Evolutionary conservation across 495 filamentous ascomycete species (phyloP).

Genomic region (Penicillium parvum): DNA sequence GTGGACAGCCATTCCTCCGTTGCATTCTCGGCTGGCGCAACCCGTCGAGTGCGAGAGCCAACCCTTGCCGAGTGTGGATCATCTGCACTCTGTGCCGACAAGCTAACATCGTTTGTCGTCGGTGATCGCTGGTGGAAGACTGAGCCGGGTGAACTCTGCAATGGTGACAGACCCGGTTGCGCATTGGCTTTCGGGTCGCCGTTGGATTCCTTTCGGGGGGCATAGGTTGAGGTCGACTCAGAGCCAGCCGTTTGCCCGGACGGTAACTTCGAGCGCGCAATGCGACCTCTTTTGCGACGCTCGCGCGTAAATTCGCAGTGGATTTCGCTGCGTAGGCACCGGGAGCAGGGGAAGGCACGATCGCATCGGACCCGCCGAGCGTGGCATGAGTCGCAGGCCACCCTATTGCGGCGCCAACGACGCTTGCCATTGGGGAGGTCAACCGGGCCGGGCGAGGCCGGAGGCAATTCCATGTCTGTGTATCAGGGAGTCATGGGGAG

Average conservation of each 20-base stretch:
- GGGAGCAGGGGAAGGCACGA: constrained; percentile 44
- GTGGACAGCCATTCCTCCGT: constrained; percentile 41
- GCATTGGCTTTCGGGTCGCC: constrained; percentile 9
- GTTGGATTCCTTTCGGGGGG: constrained; percentile 8
- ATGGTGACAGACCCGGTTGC: constrained; percentile 17
- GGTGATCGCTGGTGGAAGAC: constrained; percentile 30
- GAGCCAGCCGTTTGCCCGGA: constrained; percentile 5
- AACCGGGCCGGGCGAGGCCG: constrained; percentile 18
- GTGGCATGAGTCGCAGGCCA: constrained; percentile 46
- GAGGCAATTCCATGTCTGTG: constrained; percentile 25
- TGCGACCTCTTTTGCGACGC: constrained; percentile 43
- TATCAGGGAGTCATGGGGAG: constrained; percentile 25
- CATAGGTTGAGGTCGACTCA: not conserved
- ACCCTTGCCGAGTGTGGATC: constrained; percentile 26
- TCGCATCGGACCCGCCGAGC: constrained; percentile 46
- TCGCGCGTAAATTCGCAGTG: constrained; percentile 45
- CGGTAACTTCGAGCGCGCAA: constrained; percentile 32
- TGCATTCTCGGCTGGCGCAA: constrained; percentile 17
- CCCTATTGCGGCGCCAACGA: constrained; percentile 44
- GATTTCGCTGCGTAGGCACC: constrained; percentile 41
- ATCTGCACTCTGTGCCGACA: constrained; percentile 33
- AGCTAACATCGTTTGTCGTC: constrained; percentile 29
- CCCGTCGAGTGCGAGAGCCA: constrained; percentile 13
- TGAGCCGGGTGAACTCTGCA: constrained; percentile 28
- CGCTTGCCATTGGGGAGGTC: constrained; percentile 37